A percentile compares a stretch with the other conserved stretches of the same genome.
These are phyloP conservation scores for Alternaria triticimaculans DNA, from an alignment of 2,329 filamentous ascomycete species.

Conservation along the genomic window DNA sequence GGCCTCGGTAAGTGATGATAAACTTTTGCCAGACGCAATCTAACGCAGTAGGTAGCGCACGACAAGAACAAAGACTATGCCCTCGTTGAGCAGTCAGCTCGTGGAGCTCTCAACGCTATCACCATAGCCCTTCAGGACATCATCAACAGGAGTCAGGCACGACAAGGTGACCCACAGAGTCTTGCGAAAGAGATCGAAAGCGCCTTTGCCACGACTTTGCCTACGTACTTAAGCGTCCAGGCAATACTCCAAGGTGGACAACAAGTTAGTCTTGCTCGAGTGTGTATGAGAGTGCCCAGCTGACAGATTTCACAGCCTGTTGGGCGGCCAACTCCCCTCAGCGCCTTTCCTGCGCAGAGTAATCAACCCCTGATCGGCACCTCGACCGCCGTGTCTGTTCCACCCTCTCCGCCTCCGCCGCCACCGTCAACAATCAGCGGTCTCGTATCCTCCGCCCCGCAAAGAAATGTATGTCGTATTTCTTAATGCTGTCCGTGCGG, in stretches of 20 bases:
- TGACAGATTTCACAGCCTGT: not conserved
- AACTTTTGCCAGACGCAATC: not conserved
- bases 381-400: not conserved
- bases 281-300: not conserved
- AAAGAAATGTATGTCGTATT: too few relatives aligned
- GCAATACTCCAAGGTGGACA: not conserved
- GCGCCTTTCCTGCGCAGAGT: not conserved
- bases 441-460: not conserved
- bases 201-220: not conserved
- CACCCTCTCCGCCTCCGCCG: not conserved
- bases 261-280: not conserved
- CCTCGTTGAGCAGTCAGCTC: not conserved
- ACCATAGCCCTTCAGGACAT: not conserved
- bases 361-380: not conserved
- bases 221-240: not conserved
- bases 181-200: not conserved
- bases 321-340: not conserved
- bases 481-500: too few relatives aligned
- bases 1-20: not conserved
- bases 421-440: not conserved
- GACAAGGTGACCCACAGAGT: not conserved
- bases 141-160: not conserved
- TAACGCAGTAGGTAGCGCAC: not conserved
- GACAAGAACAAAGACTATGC: not conserved
- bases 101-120: not conserved